Conservation (phyloP, 495 filamentous ascomycete species). For the Elasticomyces elasticus region DNA sequence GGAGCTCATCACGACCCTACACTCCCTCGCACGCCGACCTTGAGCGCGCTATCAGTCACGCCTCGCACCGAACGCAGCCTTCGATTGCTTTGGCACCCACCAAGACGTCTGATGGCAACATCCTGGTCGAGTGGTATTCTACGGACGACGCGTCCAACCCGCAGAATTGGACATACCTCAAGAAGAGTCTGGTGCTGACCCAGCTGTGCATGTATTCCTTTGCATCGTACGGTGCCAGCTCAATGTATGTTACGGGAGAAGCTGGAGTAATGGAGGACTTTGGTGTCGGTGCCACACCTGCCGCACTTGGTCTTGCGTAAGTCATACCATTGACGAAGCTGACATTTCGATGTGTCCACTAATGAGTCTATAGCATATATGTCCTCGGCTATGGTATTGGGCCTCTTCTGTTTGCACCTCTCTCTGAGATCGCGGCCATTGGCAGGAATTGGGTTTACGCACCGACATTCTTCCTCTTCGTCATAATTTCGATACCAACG, state of each 20-base stretch:
- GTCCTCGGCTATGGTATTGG: constrained; percentile 34
- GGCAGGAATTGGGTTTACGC: constrained; percentile 30
- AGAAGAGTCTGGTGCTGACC: constrained; percentile 32
- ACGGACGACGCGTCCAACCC: constrained; percentile 46
- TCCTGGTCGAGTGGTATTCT: constrained; percentile 47
- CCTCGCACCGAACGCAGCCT: background rate
- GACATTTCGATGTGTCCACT: too few species aligned
- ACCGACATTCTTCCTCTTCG: constrained; percentile 35
- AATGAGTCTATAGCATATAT: too few species aligned
- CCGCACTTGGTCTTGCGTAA: constrained; percentile 30
- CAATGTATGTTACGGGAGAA: constrained; percentile 25
- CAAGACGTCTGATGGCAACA: constrained; percentile 24
- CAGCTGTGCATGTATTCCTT: constrained; percentile 30
- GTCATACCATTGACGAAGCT: too few species aligned
- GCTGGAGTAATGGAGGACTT: constrained; percentile 24
- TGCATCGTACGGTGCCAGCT: constrained; percentile 22
- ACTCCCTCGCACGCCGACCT: background rate
- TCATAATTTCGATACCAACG: constrained; percentile 26
- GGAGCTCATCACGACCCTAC: background rate
- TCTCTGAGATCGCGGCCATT: constrained; percentile 24
- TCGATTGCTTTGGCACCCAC: constrained; percentile 3
- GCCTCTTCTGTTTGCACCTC: constrained; percentile 25
- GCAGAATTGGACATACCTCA: constrained; percentile 42
- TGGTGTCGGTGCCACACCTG: constrained; percentile 26
- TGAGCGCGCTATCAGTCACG: background rate